Evolutionary conservation across 179 eudicot genomes (phyloP), one percentile per base, ranked within the genome.

Genomic region (Patellifolia procumbens): DNA sequence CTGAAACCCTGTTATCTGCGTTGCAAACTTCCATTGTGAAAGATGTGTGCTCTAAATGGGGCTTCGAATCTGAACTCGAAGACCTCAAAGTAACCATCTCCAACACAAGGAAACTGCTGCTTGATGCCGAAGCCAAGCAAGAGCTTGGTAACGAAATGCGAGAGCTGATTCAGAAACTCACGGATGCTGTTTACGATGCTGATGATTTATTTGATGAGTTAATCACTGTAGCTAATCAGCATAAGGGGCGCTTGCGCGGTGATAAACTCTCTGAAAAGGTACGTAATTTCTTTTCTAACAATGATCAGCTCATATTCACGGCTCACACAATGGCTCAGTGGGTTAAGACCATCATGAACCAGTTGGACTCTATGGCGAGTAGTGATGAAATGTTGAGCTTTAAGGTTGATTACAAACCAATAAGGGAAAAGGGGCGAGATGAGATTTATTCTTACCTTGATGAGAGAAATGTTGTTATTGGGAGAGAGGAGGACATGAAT

Each of bases 121-220:
- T 20, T 52, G 26, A 52, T 20, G 2, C 24, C 24, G 58, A 52
- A 24, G 58, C 2, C 24, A 52, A 9, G 58, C 26, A 52, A 52
- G 58, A 52, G 0, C 58, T 52, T 52, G 28, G 8, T n/a, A 2
- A 1, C 1, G 58, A 52, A 52, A 52, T 24, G 20, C 26, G 12
- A 52, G 58, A 0, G 58, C 20, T 10, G 22, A 7, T 52, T 52
- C 58, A 4, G 34, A 59, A 12, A 16, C 64, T 59, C 64, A 26
- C 28, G 64, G 64, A 59, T 59, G 64, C 35, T 28, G 64, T 59
- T 26, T 59, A 59, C 28, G 64, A 59, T 26, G 64, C 19, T 26
- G 64, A 59, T 59, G 64, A 59, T 13, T 59, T 59, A 16, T 59
- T 59, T 28, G 64, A 59, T 5, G 34, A 28, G 6, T 4, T 59